Evolutionary conservation across 768 basidiomycete genomes (phyloP).

Genomic region (Mycena vitilis): DNA sequence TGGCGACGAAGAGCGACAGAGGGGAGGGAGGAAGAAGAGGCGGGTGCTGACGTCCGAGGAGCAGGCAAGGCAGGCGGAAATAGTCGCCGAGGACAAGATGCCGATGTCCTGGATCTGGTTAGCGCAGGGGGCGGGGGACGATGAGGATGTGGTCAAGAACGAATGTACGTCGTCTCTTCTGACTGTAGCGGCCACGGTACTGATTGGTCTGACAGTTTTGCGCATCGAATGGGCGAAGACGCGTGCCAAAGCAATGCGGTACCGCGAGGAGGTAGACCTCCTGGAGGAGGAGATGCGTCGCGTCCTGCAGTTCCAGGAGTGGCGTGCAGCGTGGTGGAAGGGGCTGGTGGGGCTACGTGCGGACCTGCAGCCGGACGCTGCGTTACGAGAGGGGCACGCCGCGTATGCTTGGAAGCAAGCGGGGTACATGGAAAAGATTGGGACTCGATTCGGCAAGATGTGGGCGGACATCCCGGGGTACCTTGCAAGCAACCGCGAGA

Average conservation of each 20-base stretch:
- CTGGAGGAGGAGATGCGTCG: constrained; percentile 36
- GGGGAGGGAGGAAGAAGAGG: neutral
- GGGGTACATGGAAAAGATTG: neutral
- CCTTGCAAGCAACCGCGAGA: too few species aligned
- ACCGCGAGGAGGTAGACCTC: neutral
- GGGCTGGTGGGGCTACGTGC: neutral
- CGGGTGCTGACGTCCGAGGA: too few species aligned
- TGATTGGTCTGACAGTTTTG: neutral
- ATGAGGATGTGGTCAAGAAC: neutral
- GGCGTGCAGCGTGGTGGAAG: constrained; percentile 35
- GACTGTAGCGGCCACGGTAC: neutral
- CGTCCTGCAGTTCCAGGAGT: constrained; percentile 24
- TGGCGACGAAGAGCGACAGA: neutral
- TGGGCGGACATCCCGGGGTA: neutral
- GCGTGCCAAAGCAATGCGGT: neutral
- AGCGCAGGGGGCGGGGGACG: too few species aligned
- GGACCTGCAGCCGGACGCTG: neutral
- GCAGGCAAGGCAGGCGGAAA: too few species aligned
- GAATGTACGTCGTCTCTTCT: neutral
- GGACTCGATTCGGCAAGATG: neutral
- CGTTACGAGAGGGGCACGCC: neutral
- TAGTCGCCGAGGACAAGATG: too few species aligned
- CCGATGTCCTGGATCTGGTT: too few species aligned
- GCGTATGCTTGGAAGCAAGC: neutral
- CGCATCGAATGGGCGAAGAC: neutral